phyloP scores from a whole-genome alignment of 1,284 basidiomycete species.

The Cutaneotrichosporon mucoides region DNA sequence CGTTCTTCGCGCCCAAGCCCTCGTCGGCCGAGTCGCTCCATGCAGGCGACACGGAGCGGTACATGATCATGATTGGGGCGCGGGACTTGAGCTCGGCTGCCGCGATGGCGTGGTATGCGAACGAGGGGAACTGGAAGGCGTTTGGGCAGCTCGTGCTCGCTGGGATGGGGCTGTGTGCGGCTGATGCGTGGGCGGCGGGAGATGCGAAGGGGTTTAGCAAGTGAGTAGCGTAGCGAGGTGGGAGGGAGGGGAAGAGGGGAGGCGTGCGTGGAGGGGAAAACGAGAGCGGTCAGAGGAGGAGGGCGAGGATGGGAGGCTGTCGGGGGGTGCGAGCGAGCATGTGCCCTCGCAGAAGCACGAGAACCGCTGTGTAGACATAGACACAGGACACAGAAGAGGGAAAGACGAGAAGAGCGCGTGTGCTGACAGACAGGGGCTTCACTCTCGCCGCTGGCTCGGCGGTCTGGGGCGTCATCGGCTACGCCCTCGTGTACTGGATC shows the following conservation, averaged over 20 bases:
- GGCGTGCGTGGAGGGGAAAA: background rate
- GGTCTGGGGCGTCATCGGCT: slow-evolving; percentile 31
- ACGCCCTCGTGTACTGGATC: background rate
- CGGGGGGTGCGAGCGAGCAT: too few species aligned
- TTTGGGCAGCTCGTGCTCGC: background rate
- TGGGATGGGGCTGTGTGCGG: background rate
- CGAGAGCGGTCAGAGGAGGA: too few species aligned
- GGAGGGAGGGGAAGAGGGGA: background rate
- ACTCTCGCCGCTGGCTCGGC: slow-evolving; percentile 43
- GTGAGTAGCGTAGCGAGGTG: background rate
- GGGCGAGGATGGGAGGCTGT: too few species aligned
- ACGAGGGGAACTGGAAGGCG: background rate
- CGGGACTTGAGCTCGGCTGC: background rate
- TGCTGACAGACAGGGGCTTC: slow-evolving; percentile 9
- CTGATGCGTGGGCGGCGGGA: background rate
- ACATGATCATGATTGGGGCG: background rate
- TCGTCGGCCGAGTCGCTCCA: background rate
- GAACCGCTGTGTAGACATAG: too few species aligned
- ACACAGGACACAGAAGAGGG: too few species aligned
- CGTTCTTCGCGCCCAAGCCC: background rate
- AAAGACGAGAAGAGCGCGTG: too few species aligned
- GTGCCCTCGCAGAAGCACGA: too few species aligned
- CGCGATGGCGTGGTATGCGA: background rate
- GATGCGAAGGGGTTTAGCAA: background rate
- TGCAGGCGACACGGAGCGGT: background rate